Evolutionary conservation across 2,329 filamentous ascomycete species (phyloP).

Genomic region (Aspergillus neotritici): DNA sequence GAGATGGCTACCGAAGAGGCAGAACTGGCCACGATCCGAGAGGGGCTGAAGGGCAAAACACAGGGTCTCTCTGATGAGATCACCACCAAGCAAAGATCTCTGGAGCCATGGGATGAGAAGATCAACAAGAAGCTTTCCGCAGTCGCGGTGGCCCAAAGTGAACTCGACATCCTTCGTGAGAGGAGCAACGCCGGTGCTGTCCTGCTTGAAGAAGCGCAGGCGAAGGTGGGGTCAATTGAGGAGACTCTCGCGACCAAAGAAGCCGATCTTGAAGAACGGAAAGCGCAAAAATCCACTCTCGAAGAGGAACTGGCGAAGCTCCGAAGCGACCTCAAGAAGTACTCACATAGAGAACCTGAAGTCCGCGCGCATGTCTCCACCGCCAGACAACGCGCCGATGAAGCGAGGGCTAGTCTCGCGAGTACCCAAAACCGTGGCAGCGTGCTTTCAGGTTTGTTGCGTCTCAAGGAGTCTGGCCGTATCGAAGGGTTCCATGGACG

Average conservation of each 20-base stretch:
- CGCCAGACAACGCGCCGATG: constrained; percentile 89
- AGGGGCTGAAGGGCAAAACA: constrained; percentile 88
- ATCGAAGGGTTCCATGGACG: constrained; percentile 96
- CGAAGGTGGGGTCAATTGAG: constrained; percentile 69
- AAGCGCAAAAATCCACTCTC: constrained; percentile 64
- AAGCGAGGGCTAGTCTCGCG: constrained; percentile 83
- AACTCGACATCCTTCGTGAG: constrained; percentile 84
- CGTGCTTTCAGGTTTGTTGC: constrained; percentile 85
- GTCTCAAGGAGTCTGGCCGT: constrained; percentile 89
- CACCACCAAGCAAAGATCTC: constrained; percentile 79
- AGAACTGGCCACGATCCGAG: constrained; percentile 75
- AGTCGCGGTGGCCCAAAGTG: constrained; percentile 90
- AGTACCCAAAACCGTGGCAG: constrained; percentile 90
- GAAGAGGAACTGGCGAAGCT: constrained; percentile 69
- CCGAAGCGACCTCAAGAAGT: constrained; percentile 65
- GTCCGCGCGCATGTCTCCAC: constrained; percentile 80
- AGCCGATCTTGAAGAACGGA: constrained; percentile 68
- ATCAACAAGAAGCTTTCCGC: constrained; percentile 94
- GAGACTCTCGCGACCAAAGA: constrained; percentile 65
- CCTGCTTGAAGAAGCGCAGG: constrained; percentile 74
- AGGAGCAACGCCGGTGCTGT: constrained; percentile 82
- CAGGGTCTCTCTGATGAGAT: constrained; percentile 92
- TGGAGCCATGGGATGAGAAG: constrained; percentile 95
- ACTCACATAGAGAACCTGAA: constrained; percentile 72
- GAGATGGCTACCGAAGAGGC: constrained; percentile 73